Conservation (phyloP, 1,284 basidiomycete genomes). For the Irpex rosettiformis region DNA sequence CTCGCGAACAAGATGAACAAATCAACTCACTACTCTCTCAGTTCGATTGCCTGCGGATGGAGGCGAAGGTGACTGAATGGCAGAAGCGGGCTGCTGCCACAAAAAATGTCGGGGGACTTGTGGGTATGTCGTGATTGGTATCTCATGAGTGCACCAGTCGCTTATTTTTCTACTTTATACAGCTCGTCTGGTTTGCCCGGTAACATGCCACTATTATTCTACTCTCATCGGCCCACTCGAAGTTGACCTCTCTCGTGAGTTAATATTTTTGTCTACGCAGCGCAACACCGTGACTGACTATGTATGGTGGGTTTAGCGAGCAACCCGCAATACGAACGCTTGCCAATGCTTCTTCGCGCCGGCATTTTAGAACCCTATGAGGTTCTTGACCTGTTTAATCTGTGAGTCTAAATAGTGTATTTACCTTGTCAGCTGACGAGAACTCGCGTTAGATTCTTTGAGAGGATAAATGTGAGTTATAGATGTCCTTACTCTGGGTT, state of each 20-base stretch:
- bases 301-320: too few relatives aligned
- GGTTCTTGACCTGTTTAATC: slow-evolving; percentile 53
- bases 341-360: slow-evolving; percentile 40
- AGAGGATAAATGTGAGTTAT: slow-evolving; percentile 45
- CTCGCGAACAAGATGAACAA: slow-evolving; percentile 43
- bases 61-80: slow-evolving; percentile 40
- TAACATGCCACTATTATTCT: slow-evolving; percentile 11
- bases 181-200: background rate
- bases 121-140: background rate
- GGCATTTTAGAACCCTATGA: slow-evolving; percentile 51
- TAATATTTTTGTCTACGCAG: too few relatives aligned
- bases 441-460: slow-evolving; percentile 41
- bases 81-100: slow-evolving; percentile 28
- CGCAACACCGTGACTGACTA: too few relatives aligned
- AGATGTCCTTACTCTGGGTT: background rate
- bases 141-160: background rate
- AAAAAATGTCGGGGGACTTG: background rate
- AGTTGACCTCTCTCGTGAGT: slow-evolving; percentile 12
- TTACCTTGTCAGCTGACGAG: background rate
- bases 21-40: slow-evolving; percentile 44
- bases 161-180: background rate
- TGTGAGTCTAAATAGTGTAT: slow-evolving; percentile 39
- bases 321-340: slow-evolving; percentile 2
- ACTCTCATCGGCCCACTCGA: slow-evolving; percentile 11
- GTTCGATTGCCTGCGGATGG: slow-evolving; percentile 42